Conservation (phyloP, 805 yeast species). For the Babjeviella inositovora region DNA sequence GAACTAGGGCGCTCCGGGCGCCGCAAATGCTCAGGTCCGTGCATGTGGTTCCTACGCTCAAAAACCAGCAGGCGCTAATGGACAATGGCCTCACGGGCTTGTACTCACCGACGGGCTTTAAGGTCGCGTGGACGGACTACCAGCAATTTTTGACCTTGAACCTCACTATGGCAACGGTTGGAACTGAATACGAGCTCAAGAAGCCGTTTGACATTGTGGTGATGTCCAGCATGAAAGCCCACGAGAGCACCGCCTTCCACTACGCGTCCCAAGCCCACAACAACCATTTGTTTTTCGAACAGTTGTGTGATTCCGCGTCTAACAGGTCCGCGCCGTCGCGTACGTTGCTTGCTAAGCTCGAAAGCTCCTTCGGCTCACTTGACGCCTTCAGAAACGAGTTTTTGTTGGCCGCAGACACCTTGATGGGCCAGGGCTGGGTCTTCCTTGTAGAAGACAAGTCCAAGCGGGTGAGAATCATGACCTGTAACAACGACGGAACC, state of each 20-base stretch:
- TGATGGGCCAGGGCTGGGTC: constrained; percentile 62
- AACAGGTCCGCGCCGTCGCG: constrained; percentile 6
- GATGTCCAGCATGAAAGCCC: constrained; percentile 50
- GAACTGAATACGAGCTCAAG: constrained; percentile 67
- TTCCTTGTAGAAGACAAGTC: constrained; percentile 52
- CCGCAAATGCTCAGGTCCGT: constrained; percentile 16
- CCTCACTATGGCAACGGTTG: constrained; percentile 49
- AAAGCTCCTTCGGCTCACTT: constrained; percentile 20
- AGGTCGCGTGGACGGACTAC: constrained; percentile 67
- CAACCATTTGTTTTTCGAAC: constrained; percentile 78
- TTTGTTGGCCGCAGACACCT: constrained; percentile 29
- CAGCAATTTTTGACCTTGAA: constrained; percentile 51
- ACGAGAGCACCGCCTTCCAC: constrained; percentile 61
- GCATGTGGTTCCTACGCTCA: constrained; percentile 50
- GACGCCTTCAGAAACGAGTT: constrained; percentile 35
- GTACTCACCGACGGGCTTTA: constrained; percentile 48
- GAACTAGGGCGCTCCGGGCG: too few species aligned
- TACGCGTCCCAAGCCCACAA: constrained; percentile 84
- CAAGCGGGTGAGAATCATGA: constrained; percentile 36
- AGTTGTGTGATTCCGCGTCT: constrained; percentile 16
- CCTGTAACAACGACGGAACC: constrained; percentile 61
- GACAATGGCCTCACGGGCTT: constrained; percentile 45
- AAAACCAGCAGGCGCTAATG: constrained; percentile 17
- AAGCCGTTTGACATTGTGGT: constrained; percentile 56
- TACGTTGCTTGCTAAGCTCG: constrained; percentile 14